Evolutionary conservation across 352 stramenopile genomes (phyloP), one percentile per base, ranked within the genome.

Genomic region (Pythium folliculosum): DNA sequence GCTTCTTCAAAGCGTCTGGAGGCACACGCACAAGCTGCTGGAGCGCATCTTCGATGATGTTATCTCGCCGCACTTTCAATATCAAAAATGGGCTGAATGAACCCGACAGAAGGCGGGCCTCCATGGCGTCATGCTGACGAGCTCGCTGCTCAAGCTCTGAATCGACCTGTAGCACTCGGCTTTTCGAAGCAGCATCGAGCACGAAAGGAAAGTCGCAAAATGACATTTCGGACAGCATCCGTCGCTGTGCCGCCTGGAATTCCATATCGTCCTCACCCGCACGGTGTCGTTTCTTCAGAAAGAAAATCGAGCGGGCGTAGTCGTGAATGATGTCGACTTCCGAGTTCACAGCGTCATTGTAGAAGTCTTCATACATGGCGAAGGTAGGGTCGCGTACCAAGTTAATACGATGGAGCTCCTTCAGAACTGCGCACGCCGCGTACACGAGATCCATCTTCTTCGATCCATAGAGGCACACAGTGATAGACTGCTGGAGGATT

Each of bases 181-280:
- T 89, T 63, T 94, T 94, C n/a, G 82, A 92, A 5, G 80, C 86
- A 17, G 86, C 82, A 48, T 94, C 86, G 35, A 94, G 57, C 12
- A 94, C 81, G 53, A 94, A 94, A 2, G 83, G 80, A 51, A 89
- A 94, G 53, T 94, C 86, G 27, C 83, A 94, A 66, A 94, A 92
- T 3, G 81, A 91, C 70, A 94, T 79, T 50, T 94, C 83, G 3
- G 82, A 91, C 21, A 92, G 75, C 74, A 86, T 83, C 6, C 82
- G 81, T 32, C 77, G 73, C 35, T 80, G 77, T 59, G 82, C 75
- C 12, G 55, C 21, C 16, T 37, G 5, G 9, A 61, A 49, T 16
- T 60, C 52, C 6, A 16, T 37, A 8, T 63, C 57, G 5, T 67
- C 56, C 30, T 65, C 60, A 56, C 59, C 30, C 19, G 44, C 37